Conservation (phyloP, 2,329 filamentous ascomycete genomes). For the Talaromyces sp. region DNA sequence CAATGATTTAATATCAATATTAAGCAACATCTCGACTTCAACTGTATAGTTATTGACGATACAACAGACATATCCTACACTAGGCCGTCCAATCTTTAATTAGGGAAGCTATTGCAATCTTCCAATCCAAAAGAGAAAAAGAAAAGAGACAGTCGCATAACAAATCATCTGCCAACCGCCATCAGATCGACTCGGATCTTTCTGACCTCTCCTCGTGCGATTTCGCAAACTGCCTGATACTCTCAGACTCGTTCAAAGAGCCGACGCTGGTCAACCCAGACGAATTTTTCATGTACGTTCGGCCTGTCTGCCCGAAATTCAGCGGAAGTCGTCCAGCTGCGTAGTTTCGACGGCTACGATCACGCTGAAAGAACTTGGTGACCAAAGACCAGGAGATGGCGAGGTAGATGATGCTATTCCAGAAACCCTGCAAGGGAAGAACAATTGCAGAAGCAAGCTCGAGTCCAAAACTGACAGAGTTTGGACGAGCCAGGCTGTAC, state of each 20-base stretch:
- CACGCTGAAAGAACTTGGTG: constrained; percentile 28
- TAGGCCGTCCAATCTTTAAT: not conserved
- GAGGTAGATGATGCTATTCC: constrained; percentile 75
- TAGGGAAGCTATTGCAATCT: too few species aligned
- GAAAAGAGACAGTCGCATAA: not conserved
- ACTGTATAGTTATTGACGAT: not conserved
- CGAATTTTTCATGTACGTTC: not conserved
- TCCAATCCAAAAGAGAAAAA: too few species aligned
- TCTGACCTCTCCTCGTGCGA: not conserved
- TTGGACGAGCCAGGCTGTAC: constrained; percentile 58
- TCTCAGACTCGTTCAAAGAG: constrained; percentile 4
- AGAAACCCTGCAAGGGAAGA: constrained; percentile 75
- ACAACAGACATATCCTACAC: not conserved
- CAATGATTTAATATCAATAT: too few species aligned
- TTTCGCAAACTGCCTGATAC: constrained; percentile 8
- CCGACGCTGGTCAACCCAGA: not conserved
- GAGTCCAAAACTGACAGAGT: constrained; percentile 51
- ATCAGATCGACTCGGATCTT: not conserved
- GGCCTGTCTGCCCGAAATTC: not conserved
- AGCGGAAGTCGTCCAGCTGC: not conserved
- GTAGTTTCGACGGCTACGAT: not conserved
- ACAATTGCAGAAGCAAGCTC: constrained; percentile 68
- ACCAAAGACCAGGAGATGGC: constrained; percentile 63
- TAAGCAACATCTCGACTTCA: too few species aligned
- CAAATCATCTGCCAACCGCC: not conserved